These are phyloP conservation scores for Typha latifolia DNA, from an alignment of 176 grass and related monocot species.

Conservation along the genomic window DNA sequence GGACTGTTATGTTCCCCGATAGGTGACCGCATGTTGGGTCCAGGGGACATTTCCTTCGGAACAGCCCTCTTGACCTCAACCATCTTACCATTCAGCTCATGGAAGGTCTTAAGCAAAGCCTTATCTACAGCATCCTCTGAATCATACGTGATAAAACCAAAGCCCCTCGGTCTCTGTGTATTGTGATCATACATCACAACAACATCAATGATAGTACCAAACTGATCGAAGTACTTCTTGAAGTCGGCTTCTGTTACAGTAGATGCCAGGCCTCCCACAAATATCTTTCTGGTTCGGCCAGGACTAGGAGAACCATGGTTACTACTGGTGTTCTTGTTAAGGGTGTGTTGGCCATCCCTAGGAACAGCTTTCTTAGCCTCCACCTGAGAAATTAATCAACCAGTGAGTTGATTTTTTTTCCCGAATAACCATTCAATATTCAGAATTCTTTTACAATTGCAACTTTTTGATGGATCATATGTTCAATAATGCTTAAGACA, in stretches of 20 bases:
- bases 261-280: conserved; percentile 77
- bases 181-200: conserved; percentile 94
- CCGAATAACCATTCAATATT: background rate
- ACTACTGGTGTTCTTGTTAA: conserved; percentile 44
- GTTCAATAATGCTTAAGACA: conserved; percentile 1
- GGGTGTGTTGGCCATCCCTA: conserved; percentile 51
- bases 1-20: conserved; percentile 53
- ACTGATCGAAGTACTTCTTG: conserved; percentile 77
- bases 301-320: conserved; percentile 58
- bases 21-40: conserved; percentile 60
- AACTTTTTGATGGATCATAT: background rate
- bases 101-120: conserved; percentile 80
- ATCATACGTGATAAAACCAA: conserved; percentile 87
- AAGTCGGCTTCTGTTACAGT: conserved; percentile 74
- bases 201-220: conserved; percentile 75
- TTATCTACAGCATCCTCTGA: conserved; percentile 73
- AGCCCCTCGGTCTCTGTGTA: conserved; percentile 77
- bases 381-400: conserved; percentile 46
- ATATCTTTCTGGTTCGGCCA: conserved; percentile 80
- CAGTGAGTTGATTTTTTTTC: background rate
- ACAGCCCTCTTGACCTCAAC: conserved; percentile 85
- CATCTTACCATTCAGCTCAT: conserved; percentile 89
- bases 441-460: conserved; percentile 8
- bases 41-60: conserved; percentile 69
- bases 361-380: conserved; percentile 95